Conservation (phyloP, 2,329 filamentous ascomycete genomes). For the Talaromyces pinophilus region DNA sequence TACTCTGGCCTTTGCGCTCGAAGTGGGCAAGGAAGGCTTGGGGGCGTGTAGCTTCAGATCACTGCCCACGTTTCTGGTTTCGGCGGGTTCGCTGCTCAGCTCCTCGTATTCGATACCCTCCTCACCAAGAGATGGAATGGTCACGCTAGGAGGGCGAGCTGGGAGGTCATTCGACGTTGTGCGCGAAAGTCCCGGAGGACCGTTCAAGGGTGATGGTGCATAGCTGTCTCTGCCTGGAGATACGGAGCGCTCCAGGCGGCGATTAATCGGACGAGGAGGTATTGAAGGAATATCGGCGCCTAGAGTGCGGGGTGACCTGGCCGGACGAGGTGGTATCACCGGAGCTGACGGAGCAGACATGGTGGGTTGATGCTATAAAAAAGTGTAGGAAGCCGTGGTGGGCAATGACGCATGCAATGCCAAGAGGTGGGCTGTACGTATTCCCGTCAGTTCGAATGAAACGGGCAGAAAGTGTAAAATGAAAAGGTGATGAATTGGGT, state of each 20-base stretch:
- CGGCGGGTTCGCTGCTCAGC: conserved; percentile 62
- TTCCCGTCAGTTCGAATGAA: background rate
- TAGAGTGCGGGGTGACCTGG: conserved; percentile 54
- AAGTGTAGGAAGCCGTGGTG: conserved; percentile 22
- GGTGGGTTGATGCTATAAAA: conserved; percentile 25
- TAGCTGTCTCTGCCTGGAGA: conserved; percentile 78
- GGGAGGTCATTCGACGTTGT: conserved; percentile 41
- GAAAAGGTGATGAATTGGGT: background rate
- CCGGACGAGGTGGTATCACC: conserved; percentile 63
- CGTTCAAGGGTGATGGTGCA: conserved; percentile 83
- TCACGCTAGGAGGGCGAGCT: conserved; percentile 71
- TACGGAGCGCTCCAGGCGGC: conserved; percentile 69
- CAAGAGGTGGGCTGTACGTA: background rate
- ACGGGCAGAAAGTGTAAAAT: background rate
- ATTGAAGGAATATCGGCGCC: conserved; percentile 52
- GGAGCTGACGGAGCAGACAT: conserved; percentile 54
- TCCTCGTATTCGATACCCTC: conserved; percentile 87
- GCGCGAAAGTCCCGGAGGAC: conserved; percentile 49
- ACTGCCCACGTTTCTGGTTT: conserved; percentile 75
- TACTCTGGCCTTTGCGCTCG: conserved; percentile 80
- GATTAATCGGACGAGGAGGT: conserved; percentile 71
- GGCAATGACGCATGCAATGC: conserved; percentile 20
- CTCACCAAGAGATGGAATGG: conserved; percentile 81
- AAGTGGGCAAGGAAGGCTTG: conserved; percentile 77
- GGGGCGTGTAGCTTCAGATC: conserved; percentile 87